Percentiles rank a stretch among this genome's conserved stretches.
These are phyloP conservation scores for Ramalina peruviana DNA, from an alignment of 495 filamentous ascomycete species.

Conservation along the genomic window DNA sequence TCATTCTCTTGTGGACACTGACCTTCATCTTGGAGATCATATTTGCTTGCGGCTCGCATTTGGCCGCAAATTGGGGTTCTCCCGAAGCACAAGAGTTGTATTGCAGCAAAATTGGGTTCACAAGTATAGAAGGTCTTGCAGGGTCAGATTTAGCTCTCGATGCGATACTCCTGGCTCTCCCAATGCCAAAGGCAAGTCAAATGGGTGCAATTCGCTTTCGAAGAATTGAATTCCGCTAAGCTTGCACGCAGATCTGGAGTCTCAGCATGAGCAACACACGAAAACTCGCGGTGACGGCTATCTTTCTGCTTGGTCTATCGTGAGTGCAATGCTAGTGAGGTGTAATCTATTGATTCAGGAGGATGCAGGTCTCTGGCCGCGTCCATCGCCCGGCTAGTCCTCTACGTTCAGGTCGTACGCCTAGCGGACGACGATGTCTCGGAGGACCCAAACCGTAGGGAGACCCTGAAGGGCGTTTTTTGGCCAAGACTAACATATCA, in stretches of 20 bases:
- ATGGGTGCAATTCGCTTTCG: neutral
- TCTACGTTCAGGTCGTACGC: constrained; percentile 2
- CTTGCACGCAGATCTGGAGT: constrained; percentile 3
- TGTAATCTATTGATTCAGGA: neutral
- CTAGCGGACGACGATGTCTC: neutral
- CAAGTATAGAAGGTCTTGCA: neutral
- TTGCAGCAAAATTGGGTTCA: constrained; percentile 1
- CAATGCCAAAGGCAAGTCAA: constrained; percentile 9
- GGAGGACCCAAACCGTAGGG: neutral
- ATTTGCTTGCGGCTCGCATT: constrained; percentile 12
- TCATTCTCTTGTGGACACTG: constrained; percentile 13
- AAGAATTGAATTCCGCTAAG: no score
- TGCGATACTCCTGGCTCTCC: constrained; percentile 7
- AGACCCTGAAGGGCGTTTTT: neutral
- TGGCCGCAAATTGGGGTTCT: constrained; percentile 10
- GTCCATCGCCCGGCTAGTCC: neutral
- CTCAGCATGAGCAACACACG: constrained; percentile 1
- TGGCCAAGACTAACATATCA: neutral
- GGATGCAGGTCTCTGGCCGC: neutral
- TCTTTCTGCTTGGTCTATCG: neutral
- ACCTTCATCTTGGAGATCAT: constrained; percentile 13
- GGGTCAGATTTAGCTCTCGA: constrained; percentile 14
- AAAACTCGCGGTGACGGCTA: neutral
- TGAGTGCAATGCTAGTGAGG: neutral
- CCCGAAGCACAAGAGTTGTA: neutral